Percentiles rank a stretch among this genome's conserved stretches.
These are phyloP conservation scores for Phaeophleospora eucalypticola DNA, from an alignment of 2,329 filamentous ascomycete species.

Conservation along the genomic window DNA sequence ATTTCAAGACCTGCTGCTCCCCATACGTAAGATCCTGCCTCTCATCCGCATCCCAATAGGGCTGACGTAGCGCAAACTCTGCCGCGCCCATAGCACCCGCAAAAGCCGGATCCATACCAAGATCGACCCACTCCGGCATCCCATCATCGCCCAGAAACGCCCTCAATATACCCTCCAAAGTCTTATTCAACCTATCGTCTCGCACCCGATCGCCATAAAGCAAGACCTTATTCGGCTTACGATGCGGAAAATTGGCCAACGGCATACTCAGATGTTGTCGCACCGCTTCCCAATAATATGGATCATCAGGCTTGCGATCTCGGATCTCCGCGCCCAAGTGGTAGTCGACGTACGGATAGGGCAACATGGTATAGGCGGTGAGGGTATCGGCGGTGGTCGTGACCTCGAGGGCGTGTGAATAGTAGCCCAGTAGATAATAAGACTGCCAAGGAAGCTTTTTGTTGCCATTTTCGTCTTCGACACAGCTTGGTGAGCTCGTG, in stretches of 20 bases:
- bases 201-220: background rate
- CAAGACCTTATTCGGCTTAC: background rate
- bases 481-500: background rate
- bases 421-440: constrained; percentile 1
- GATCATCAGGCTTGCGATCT: background rate
- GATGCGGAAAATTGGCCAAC: background rate
- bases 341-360: background rate
- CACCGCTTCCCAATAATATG: constrained; percentile 1
- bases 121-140: constrained; percentile 7
- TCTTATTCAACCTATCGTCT: background rate
- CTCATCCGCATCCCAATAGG: constrained; percentile 5
- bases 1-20: too few species aligned
- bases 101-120: background rate
- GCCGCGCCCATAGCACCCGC: constrained; percentile 4
- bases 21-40: too few species aligned
- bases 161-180: background rate
- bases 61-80: constrained; percentile 5
- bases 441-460: background rate
- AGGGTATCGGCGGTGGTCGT: background rate
- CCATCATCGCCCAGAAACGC: background rate
- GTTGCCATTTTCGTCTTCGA: background rate
- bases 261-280: background rate
- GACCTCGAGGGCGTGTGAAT: background rate
- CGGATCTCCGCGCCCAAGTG: background rate
- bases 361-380: background rate